phyloP scores from a whole-genome alignment of 371 early-diverging fungal species.

The Saksenaea oblongispora region DNA sequence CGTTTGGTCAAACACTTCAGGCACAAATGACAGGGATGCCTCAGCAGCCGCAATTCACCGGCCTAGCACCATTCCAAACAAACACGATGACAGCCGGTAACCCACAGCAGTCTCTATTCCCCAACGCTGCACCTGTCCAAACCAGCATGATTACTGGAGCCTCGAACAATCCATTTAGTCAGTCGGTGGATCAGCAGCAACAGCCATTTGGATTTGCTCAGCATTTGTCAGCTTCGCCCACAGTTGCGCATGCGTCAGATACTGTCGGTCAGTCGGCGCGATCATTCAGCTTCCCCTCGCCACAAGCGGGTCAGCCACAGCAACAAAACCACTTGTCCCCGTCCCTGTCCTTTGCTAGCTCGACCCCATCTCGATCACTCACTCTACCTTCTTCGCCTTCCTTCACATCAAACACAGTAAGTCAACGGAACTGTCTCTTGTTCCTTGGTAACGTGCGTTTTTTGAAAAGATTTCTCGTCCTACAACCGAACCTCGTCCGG shows the following conservation, averaged over 20 bases:
- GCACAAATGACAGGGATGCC: slow-evolving; percentile 45
- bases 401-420: slow-evolving; percentile 12
- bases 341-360: slow-evolving; percentile 6
- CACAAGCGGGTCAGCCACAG: slow-evolving; percentile 7
- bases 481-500: not conserved
- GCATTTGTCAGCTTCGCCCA: slow-evolving; percentile 16
- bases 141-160: slow-evolving; percentile 14
- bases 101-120: slow-evolving; percentile 10
- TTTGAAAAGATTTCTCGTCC: not conserved
- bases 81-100: slow-evolving; percentile 8
- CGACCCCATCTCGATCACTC: slow-evolving; percentile 16
- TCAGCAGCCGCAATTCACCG: slow-evolving; percentile 47
- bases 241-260: slow-evolving; percentile 4
- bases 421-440: not conserved
- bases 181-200: slow-evolving; percentile 1
- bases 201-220: slow-evolving; percentile 16
- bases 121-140: slow-evolving; percentile 15
- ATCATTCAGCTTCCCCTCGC: not conserved
- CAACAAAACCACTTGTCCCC: slow-evolving; percentile 13
- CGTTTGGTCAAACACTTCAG: slow-evolving; percentile 23
- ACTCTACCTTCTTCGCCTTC: slow-evolving; percentile 20
- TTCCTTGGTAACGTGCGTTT: slow-evolving; percentile 2
- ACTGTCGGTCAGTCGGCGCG: not conserved
- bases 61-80: slow-evolving; percentile 28
- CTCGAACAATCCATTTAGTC: slow-evolving; percentile 28